Percentiles rank a stretch among this genome's conserved stretches.
phyloP scores from a whole-genome alignment of 768 basidiomycete genomes.

The Podaxis mareebaensis region DNA sequence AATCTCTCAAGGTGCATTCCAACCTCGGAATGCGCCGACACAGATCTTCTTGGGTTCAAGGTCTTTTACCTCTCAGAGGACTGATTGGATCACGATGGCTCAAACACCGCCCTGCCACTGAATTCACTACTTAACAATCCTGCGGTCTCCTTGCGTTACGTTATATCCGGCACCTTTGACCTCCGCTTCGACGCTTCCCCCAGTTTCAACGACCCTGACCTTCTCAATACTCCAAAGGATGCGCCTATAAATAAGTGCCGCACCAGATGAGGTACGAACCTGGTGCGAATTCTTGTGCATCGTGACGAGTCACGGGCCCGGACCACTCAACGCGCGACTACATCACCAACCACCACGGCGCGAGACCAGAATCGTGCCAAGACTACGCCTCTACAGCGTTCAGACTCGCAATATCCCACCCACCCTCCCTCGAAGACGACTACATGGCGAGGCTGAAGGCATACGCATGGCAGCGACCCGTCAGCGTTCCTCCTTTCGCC shows the following conservation, averaged over 20 bases:
- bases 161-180: neutral
- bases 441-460: no score
- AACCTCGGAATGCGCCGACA: neutral
- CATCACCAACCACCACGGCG: no score
- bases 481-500: no score
- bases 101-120: neutral
- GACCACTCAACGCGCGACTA: no score
- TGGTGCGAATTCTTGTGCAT: no score
- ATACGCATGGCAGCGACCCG: no score
- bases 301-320: no score
- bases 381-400: no score
- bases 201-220: neutral
- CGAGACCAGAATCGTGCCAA: no score
- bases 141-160: neutral
- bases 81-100: neutral
- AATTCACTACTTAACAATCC: neutral
- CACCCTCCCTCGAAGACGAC: no score
- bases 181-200: neutral
- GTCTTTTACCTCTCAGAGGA: neutral
- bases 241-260: neutral
- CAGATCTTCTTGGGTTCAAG: neutral
- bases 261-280: no score
- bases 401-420: no score
- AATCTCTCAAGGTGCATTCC: neutral
- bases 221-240: neutral